Evolutionary conservation across 1,139 yeast genomes (phyloP).

Genomic region (Geotrichum bryndzae): DNA sequence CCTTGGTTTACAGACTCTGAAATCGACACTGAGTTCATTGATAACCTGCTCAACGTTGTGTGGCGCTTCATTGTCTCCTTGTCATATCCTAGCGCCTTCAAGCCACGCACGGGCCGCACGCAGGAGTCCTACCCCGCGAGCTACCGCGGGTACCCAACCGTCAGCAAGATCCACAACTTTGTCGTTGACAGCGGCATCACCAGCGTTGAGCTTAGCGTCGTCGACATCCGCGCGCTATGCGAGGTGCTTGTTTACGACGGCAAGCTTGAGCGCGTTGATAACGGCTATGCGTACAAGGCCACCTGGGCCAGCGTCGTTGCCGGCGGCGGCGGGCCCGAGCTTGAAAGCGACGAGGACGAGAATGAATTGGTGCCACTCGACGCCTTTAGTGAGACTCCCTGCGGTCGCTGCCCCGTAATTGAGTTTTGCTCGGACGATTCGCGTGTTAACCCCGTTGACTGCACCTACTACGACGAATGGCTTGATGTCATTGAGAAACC

Average conservation of each 20-base stretch:
- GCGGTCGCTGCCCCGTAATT: slow-evolving; percentile 35
- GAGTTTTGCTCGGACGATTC: slow-evolving; percentile 31
- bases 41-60: slow-evolving; percentile 70
- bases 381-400: slow-evolving; percentile 34
- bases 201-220: slow-evolving; percentile 66
- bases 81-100: slow-evolving; percentile 51
- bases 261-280: slow-evolving; percentile 59
- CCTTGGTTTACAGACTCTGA: slow-evolving; percentile 99
- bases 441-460: slow-evolving; percentile 35
- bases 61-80: slow-evolving; percentile 80
- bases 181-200: slow-evolving; percentile 72
- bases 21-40: slow-evolving; percentile 88
- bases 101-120: slow-evolving; percentile 18
- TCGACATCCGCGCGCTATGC: slow-evolving; percentile 76
- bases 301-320: slow-evolving; percentile 55
- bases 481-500: slow-evolving; percentile 17
- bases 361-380: slow-evolving; percentile 22
- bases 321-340: slow-evolving; percentile 49
- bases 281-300: slow-evolving; percentile 42
- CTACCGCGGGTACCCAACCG: slow-evolving; percentile 59
- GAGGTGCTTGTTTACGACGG: slow-evolving; percentile 86
- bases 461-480: slow-evolving; percentile 36
- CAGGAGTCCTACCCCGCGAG: slow-evolving; percentile 47
- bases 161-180: slow-evolving; percentile 68
- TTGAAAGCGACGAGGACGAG: slow-evolving; percentile 17